A percentile compares a stretch with the other conserved stretches of the same genome.
Evolutionary conservation across 139 green algal species (phyloP).

Genomic region (Chlamydomonas eustigma): DNA sequence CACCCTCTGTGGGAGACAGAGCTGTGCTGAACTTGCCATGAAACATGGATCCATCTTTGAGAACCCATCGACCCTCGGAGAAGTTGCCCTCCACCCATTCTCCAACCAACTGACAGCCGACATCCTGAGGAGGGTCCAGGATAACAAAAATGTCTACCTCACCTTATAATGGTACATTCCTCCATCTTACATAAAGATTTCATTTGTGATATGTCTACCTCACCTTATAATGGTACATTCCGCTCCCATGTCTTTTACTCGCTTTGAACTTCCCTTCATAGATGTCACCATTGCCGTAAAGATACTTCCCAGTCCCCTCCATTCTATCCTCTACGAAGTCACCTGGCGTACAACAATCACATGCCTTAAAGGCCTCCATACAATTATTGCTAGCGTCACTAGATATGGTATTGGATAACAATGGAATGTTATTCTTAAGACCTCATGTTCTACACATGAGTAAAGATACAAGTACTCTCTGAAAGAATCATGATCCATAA

Average conservation of each 20-base stretch:
- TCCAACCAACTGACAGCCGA: conserved; percentile 40
- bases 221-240: conserved; percentile 49
- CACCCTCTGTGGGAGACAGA: background rate
- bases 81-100: conserved; percentile 38
- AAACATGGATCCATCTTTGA: conserved; percentile 43
- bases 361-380: too few species aligned
- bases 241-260: conserved; percentile 27
- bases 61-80: conserved; percentile 33
- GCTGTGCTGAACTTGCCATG: conserved; percentile 23
- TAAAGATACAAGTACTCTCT: too few species aligned
- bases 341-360: too few species aligned
- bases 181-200: background rate
- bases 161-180: conserved; percentile 51
- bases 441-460: too few species aligned
- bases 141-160: background rate
- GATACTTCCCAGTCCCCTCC: conserved; percentile 40
- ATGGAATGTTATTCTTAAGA: too few species aligned
- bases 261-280: conserved; percentile 49
- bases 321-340: conserved; percentile 52
- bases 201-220: background rate
- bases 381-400: too few species aligned
- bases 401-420: too few species aligned
- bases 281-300: conserved; percentile 55
- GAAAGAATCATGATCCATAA: too few species aligned
- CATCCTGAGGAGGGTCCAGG: conserved; percentile 5